Evolutionary conservation across 2,329 filamentous ascomycete species (phyloP).

Genomic region (Cytospora paraplurivora): DNA sequence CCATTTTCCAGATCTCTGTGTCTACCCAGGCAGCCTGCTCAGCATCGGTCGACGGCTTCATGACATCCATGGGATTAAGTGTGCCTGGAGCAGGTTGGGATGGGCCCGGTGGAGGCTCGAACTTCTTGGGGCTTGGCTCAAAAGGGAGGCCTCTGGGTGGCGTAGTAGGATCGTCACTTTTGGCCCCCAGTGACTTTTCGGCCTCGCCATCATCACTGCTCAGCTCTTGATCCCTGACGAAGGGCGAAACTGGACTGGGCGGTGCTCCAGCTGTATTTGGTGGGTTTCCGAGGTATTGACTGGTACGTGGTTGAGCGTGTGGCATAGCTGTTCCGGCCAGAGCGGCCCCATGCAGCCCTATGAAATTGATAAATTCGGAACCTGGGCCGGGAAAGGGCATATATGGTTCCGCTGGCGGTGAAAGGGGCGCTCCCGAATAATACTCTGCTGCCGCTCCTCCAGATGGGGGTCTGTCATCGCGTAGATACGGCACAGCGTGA

Average conservation of each 20-base stretch:
- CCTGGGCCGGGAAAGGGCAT: constrained; percentile 12
- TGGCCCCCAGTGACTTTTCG: constrained; percentile 11
- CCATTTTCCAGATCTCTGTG: constrained; percentile 41
- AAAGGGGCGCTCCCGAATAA: constrained; percentile 34
- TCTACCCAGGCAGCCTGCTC: constrained; percentile 40
- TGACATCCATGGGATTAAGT: constrained; percentile 57
- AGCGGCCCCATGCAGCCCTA: constrained; percentile 21
- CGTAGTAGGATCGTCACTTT: constrained; percentile 17
- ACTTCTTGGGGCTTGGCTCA: constrained; percentile 30
- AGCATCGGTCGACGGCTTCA: constrained; percentile 45
- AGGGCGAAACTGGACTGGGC: constrained; percentile 24
- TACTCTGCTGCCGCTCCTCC: constrained; percentile 35
- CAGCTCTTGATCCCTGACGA: constrained; percentile 21
- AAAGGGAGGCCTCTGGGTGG: constrained; percentile 22
- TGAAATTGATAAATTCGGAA: constrained; percentile 22
- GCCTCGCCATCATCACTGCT: constrained; percentile 24
- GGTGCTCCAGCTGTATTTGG: constrained; percentile 17
- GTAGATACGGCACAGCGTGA: constrained; percentile 26
- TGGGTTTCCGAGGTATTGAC: constrained; percentile 18
- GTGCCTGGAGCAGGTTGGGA: constrained; percentile 47
- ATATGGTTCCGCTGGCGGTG: constrained; percentile 30
- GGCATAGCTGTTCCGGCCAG: constrained; percentile 22
- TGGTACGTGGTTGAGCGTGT: constrained; percentile 3
- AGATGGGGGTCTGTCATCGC: constrained; percentile 28
- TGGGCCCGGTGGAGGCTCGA: constrained; percentile 33